Evolutionary conservation across 257 asterid genomes (phyloP).

Genomic region (Hygrophila difformis): DNA sequence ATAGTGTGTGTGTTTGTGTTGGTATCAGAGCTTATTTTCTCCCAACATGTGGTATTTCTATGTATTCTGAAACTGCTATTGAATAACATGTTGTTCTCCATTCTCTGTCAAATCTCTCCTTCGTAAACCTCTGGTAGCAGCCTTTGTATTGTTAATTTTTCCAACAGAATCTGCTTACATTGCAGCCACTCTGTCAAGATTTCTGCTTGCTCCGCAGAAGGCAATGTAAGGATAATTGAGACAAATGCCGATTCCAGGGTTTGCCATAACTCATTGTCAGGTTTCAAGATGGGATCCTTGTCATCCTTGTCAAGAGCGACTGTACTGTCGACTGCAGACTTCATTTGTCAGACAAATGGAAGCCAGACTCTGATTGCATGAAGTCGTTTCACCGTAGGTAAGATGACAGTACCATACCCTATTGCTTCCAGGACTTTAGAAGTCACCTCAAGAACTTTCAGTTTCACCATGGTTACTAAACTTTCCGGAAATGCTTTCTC

Average conservation of each 20-base stretch:
- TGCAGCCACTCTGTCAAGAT: conserved; percentile 69
- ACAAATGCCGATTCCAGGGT: conserved; percentile 71
- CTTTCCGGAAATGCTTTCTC: conserved; percentile 21
- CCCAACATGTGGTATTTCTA: no score
- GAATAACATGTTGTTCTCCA: no score
- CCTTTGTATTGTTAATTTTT: no score
- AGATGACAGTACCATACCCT: conserved; percentile 44
- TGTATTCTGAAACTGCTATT: no score
- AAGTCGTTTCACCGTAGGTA: conserved; percentile 44
- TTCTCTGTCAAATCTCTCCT: no score
- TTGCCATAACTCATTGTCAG: conserved; percentile 69
- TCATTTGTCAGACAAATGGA: conserved; percentile 46
- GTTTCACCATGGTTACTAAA: conserved; percentile 23
- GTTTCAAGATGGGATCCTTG: conserved; percentile 27
- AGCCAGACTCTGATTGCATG: conserved; percentile 60
- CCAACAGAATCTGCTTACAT: conserved; percentile 39
- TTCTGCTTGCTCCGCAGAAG: conserved; percentile 67
- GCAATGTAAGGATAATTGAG: conserved; percentile 59
- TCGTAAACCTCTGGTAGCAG: no score
- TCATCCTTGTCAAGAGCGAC: conserved; percentile 59
- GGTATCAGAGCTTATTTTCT: no score
- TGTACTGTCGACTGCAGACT: conserved; percentile 42
- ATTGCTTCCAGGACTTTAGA: conserved; percentile 55
- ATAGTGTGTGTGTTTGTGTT: no score
- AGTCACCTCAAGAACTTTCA: conserved; percentile 55